Percentiles rank a stretch among this genome's conserved stretches.
Evolutionary conservation across 768 basidiomycete genomes (phyloP).

Genomic region (Phanerochaete sordida): DNA sequence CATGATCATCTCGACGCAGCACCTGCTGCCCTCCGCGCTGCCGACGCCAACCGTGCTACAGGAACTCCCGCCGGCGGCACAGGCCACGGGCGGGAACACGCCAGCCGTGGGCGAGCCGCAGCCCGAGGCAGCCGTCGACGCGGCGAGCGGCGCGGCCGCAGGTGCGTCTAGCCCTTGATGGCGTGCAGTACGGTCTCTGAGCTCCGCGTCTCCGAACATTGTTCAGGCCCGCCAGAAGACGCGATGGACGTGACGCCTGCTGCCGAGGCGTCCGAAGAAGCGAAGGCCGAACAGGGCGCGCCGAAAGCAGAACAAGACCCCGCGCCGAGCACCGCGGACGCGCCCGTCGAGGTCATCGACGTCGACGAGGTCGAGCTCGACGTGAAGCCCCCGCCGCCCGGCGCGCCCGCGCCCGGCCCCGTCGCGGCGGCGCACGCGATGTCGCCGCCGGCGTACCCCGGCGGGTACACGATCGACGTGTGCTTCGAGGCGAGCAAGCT

Average conservation of each 20-base stretch:
- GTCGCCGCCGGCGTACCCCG: slow-evolving; percentile 26
- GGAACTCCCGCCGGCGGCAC: neutral
- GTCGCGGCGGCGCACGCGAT: neutral
- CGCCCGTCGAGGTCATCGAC: slow-evolving; percentile 45
- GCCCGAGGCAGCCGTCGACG: neutral
- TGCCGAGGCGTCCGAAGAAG: neutral
- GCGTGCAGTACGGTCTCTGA: neutral
- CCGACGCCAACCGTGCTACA: slow-evolving; percentile 29
- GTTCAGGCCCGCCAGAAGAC: neutral
- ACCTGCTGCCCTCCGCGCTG: slow-evolving; percentile 46
- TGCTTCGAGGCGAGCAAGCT: slow-evolving; percentile 84
- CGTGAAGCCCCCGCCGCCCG: slow-evolving; percentile 30
- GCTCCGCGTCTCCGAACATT: neutral
- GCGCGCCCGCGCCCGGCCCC: neutral
- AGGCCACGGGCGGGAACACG: neutral
- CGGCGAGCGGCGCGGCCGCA: neutral
- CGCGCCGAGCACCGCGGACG: slow-evolving; percentile 19
- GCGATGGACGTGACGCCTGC: slow-evolving; percentile 6
- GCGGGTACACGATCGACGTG: slow-evolving; percentile 66
- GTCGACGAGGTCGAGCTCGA: slow-evolving; percentile 40
- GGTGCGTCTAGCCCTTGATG: neutral
- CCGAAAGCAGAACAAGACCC: slow-evolving; percentile 7
- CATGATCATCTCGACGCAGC: slow-evolving; percentile 88
- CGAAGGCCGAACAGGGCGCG: too few species aligned
- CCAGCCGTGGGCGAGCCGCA: neutral